Conservation (phyloP, 129 eudicot species). For the Ambrosia trifida region DNA sequence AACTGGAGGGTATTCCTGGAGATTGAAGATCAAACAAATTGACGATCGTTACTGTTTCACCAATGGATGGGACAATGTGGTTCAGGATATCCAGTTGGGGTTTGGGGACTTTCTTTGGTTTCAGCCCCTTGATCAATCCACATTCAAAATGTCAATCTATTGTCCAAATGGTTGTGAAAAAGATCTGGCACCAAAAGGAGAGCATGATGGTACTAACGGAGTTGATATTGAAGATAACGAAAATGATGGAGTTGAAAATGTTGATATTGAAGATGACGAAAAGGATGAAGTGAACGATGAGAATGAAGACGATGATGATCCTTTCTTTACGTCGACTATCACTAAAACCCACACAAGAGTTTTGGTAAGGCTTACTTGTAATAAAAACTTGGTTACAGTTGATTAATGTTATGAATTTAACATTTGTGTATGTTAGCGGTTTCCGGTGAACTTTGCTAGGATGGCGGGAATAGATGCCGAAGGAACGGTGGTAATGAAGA, state of each 20-base stretch:
- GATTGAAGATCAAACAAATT: not conserved
- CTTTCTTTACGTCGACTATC: not conserved
- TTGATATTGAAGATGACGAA: not conserved
- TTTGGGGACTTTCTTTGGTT: not conserved
- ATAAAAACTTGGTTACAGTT: not conserved
- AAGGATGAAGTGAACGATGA: not conserved
- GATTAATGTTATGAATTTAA: not conserved
- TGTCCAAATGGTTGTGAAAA: not conserved
- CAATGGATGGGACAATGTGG: not conserved
- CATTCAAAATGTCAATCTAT: not conserved
- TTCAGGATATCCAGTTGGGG: not conserved
- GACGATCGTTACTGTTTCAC: not conserved
- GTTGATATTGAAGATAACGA: not conserved
- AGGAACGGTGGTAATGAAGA: not conserved
- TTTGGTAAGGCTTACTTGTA: conserved; percentile 12
- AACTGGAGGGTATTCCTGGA: not conserved
- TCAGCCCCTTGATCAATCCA: not conserved
- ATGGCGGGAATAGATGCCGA: conserved; percentile 9
- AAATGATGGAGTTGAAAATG: too few relatives aligned
- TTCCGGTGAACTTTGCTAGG: conserved; percentile 14
- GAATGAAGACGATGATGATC: not conserved
- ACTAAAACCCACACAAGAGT: not conserved
- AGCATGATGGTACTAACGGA: not conserved
- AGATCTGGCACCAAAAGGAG: not conserved
- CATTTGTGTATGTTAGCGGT: conserved; percentile 16